These are phyloP conservation scores for Aspergillus pseudonomiae DNA, from an alignment of 2,329 filamentous ascomycete genomes.

Conservation along the genomic window DNA sequence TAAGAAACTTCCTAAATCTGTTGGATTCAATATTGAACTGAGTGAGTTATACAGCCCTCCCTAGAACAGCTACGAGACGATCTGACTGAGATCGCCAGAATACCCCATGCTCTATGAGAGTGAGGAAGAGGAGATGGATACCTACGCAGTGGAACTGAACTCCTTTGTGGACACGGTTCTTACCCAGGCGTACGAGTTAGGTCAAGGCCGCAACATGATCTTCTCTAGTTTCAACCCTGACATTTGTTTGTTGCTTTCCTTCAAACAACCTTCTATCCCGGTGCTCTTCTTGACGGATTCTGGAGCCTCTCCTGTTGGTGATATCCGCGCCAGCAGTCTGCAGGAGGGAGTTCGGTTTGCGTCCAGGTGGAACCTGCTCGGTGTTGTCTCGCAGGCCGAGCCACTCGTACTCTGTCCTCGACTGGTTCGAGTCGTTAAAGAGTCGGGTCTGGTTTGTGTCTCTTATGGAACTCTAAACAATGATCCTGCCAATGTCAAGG, in stretches of 20 bases:
- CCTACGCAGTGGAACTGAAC: slow-evolving; percentile 93
- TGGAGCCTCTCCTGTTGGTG: slow-evolving; percentile 77
- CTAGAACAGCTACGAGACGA: slow-evolving; percentile 30
- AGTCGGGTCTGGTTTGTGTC: slow-evolving; percentile 89
- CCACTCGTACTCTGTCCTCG: slow-evolving; percentile 87
- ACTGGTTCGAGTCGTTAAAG: slow-evolving; percentile 89
- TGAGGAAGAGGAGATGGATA: slow-evolving; percentile 95
- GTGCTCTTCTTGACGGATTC: slow-evolving; percentile 94
- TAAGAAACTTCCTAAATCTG: slow-evolving; percentile 74
- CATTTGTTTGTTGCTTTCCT: slow-evolving; percentile 88
- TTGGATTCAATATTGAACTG: slow-evolving; percentile 98
- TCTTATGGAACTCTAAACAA: slow-evolving; percentile 94
- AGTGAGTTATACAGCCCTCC: slow-evolving; percentile 51
- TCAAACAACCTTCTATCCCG: slow-evolving; percentile 96
- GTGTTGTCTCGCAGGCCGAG: slow-evolving; percentile 85
- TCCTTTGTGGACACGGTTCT: slow-evolving; percentile 95
- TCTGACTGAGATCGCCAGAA: slow-evolving; percentile 51
- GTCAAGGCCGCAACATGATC: slow-evolving; percentile 83
- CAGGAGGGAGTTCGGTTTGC: slow-evolving; percentile 97
- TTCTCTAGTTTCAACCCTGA: slow-evolving; percentile 98
- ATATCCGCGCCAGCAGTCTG: slow-evolving; percentile 85
- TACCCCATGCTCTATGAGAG: slow-evolving; percentile 97
- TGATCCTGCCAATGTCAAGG: slow-evolving; percentile 80
- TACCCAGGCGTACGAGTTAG: slow-evolving; percentile 83
- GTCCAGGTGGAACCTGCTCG: slow-evolving; percentile 89